Percentiles rank a stretch among this genome's conserved stretches.
These are phyloP conservation scores for Saccharomycopsis fibuligera DNA, from an alignment of 805 yeast genomes.

Conservation along the genomic window DNA sequence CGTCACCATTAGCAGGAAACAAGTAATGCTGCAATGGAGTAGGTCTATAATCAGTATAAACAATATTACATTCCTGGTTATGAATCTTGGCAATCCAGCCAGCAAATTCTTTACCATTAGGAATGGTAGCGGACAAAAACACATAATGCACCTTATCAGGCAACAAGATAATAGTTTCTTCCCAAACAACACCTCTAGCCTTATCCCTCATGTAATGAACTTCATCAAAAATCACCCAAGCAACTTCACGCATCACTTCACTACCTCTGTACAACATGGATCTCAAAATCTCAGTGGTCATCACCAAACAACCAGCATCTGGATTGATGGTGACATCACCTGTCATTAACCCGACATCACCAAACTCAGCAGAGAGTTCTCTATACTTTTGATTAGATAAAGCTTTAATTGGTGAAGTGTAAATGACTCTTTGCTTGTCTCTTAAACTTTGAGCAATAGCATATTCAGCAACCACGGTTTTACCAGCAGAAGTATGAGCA, in stretches of 20 bases:
- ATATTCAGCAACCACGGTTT: conserved; percentile 94
- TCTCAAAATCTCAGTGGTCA: conserved; percentile 97
- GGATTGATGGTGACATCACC: conserved; percentile 99
- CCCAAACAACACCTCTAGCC: conserved; percentile 99
- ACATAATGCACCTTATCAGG: conserved; percentile 97
- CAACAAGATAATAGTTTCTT: conserved; percentile 89
- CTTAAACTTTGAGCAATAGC: conserved; percentile 94
- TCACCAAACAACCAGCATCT: conserved; percentile 94
- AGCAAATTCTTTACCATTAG: conserved; percentile 97
- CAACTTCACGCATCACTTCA: conserved; percentile 97
- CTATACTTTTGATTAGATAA: conserved; percentile 91
- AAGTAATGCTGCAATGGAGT: conserved; percentile 96
- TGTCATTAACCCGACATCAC: conserved; percentile 97
- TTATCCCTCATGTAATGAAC: conserved; percentile 98
- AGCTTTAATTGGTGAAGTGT: conserved; percentile 94
- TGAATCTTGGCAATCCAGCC: conserved; percentile 97
- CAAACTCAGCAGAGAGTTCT: conserved; percentile 86
- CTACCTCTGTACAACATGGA: conserved; percentile 97
- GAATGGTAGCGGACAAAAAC: conserved; percentile 91
- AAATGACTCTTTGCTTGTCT: conserved; percentile 88
- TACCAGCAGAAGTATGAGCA: conserved; percentile 97
- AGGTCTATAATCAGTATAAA: conserved; percentile 97
- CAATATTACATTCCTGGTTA: conserved; percentile 96
- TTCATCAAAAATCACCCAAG: conserved; percentile 97
- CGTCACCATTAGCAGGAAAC: conserved; percentile 98